Conservation (phyloP, 1,139 yeast genomes). For the Yamadazyma triangularis region DNA sequence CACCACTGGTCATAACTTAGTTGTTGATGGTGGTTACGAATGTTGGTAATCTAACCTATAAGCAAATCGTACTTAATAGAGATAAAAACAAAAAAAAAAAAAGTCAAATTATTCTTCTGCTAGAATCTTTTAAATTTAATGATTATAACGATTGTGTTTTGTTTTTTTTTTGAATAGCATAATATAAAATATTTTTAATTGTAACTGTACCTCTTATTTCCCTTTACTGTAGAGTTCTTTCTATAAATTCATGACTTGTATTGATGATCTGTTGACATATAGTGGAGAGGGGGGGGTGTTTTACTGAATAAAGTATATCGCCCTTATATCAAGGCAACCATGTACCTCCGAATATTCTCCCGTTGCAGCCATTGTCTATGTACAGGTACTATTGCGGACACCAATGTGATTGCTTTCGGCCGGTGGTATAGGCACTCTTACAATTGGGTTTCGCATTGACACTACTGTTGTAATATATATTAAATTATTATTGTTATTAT, state of each 20-base stretch:
- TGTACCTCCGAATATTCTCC: background rate
- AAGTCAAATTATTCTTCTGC: background rate
- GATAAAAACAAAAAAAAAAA: background rate
- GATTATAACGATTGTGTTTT: constrained; percentile 8
- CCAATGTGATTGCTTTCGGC: too few species aligned
- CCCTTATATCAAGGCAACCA: too few species aligned
- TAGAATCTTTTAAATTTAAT: background rate
- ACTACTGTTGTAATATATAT: too few species aligned
- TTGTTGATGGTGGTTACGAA: constrained; percentile 47
- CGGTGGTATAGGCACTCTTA: too few species aligned
- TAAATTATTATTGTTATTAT: too few species aligned
- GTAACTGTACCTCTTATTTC: background rate
- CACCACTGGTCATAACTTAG: constrained; percentile 49
- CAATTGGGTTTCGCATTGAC: too few species aligned
- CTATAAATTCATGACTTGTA: too few species aligned
- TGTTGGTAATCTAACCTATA: constrained; percentile 22
- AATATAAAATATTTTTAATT: background rate
- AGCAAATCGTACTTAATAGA: background rate
- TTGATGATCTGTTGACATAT: too few species aligned
- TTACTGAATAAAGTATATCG: too few species aligned
- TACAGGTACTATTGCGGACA: too few species aligned
- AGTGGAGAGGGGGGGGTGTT: too few species aligned
- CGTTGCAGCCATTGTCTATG: background rate
- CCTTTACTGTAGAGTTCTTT: too few species aligned
- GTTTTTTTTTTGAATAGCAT: background rate